phyloP scores from a whole-genome alignment of 805 yeast species.

The Zygotorulaspora florentina region DNA sequence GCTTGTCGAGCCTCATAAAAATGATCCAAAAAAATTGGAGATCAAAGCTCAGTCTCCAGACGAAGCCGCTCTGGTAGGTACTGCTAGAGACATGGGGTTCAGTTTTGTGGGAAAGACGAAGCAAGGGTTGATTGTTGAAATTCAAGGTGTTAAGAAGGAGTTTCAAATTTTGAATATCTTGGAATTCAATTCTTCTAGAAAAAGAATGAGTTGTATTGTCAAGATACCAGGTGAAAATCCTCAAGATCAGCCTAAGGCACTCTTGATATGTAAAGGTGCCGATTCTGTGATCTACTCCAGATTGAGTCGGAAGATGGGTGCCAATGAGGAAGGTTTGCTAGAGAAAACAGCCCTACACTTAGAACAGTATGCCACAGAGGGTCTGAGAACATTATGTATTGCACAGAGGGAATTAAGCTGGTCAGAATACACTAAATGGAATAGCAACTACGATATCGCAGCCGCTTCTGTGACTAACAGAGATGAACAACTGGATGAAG shows the following conservation, averaged over 20 bases:
- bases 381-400: constrained; percentile 75
- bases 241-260: constrained; percentile 51
- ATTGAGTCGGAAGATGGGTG: constrained; percentile 39
- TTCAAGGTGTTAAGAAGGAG: constrained; percentile 67
- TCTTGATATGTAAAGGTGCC: constrained; percentile 79
- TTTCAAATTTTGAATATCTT: constrained; percentile 66
- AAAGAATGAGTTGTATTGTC: constrained; percentile 80
- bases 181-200: constrained; percentile 80
- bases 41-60: constrained; percentile 82
- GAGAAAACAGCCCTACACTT: constrained; percentile 66
- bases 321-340: constrained; percentile 45
- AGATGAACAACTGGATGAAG: constrained; percentile 68
- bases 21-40: constrained; percentile 50
- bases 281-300: constrained; percentile 75
- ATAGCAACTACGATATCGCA: constrained; percentile 56
- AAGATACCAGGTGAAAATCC: constrained; percentile 52
- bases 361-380: constrained; percentile 78
- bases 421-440: constrained; percentile 62
- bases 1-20: constrained; percentile 60
- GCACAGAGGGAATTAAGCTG: constrained; percentile 65
- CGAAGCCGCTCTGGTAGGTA: constrained; percentile 79
- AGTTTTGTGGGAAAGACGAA: constrained; percentile 63
- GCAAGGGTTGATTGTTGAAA: constrained; percentile 59
- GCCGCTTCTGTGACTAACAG: constrained; percentile 59
- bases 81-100: constrained; percentile 76